Evolutionary conservation across 2,329 filamentous ascomycete genomes (phyloP).

Genomic region (Scedosporium apiospermum): DNA sequence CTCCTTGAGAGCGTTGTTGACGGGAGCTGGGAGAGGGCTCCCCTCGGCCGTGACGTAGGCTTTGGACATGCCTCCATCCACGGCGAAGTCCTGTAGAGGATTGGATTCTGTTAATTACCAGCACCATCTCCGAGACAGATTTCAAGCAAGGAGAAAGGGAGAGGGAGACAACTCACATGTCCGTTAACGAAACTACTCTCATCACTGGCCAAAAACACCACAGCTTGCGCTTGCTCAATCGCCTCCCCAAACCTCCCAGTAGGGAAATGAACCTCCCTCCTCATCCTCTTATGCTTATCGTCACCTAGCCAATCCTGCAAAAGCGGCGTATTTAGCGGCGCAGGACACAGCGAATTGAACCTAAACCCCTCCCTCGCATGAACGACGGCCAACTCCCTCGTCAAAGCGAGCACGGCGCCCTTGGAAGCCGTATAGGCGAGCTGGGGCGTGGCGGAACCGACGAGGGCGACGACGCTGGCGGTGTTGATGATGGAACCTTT

Average conservation of each 20-base stretch:
- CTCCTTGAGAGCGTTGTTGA: constrained; percentile 48
- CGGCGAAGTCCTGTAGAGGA: constrained; percentile 49
- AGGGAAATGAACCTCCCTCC: constrained; percentile 69
- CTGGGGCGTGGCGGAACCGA: constrained; percentile 80
- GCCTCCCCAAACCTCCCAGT: constrained; percentile 67
- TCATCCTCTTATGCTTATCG: constrained; percentile 57
- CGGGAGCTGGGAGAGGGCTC: constrained; percentile 32
- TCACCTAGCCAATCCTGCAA: constrained; percentile 71
- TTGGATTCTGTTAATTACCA: background rate
- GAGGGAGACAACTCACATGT: constrained; percentile 15
- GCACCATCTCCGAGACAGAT: background rate
- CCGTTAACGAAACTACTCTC: constrained; percentile 69
- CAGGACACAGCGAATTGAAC: constrained; percentile 86
- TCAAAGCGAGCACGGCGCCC: constrained; percentile 83
- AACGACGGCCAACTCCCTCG: constrained; percentile 81
- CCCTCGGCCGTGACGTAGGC: constrained; percentile 22
- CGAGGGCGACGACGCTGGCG: constrained; percentile 77
- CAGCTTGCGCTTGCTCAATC: constrained; percentile 66
- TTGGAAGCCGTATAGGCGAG: constrained; percentile 91
- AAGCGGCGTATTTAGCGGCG: constrained; percentile 79
- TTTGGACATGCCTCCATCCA: constrained; percentile 63
- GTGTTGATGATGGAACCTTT: constrained; percentile 85
- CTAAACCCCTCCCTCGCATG: constrained; percentile 82
- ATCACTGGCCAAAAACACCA: constrained; percentile 65
- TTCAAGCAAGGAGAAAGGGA: background rate